Base-by-base conservation (phyloP, 108 stramenopile genomes). In the Discostella stelligeroides region DNA sequence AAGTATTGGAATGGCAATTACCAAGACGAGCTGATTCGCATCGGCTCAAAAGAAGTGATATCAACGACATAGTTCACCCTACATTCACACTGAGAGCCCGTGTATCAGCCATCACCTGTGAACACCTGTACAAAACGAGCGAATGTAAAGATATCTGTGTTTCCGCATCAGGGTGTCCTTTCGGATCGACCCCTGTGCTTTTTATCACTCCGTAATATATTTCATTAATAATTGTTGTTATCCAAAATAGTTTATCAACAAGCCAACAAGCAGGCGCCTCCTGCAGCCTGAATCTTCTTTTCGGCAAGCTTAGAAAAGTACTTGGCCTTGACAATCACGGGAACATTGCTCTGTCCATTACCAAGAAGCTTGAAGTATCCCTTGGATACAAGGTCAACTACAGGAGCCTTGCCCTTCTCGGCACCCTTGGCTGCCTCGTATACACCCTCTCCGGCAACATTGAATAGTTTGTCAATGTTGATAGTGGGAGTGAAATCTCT, bases 331-430 rank as follows among this genome's bases (percentile, higher is more conserved):
- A 99, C 99, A 82, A 99, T 97, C 38, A 99, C 85, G 50, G 99
- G 99, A 18, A 98, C 89, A 50, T 81, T 66, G 73, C 99, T 97
- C 73, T 92, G 85, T 49, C 99, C 99, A 81, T 97, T 98, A 70
- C 99, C 99, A 47, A 99, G 86, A 60, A 99, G 96, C 96, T 99
- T 99, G 91, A 98, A 98, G 84, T 90, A 95, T 64, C 99, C 99
- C 72, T 90, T 82, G 47, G 85, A 67, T 21, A 96, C 95, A 42
- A 99, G 91, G 71, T 99, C 98, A 60, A 99, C 89, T 21, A 99
- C 98, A 43, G 97, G 98, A n/a, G 98, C 98, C 91, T 98, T 96
- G 55, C 92, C 96, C 29, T 70, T 86, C 2, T 24, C 40, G 45
- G 90, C 92, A 64, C 80, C 84, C 94, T 99, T 97, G 79, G 97